Evolutionary conservation across 148 eudicot species (phyloP), one percentile per base, ranked within the genome.

Genomic region (Linanthus parryae): DNA sequence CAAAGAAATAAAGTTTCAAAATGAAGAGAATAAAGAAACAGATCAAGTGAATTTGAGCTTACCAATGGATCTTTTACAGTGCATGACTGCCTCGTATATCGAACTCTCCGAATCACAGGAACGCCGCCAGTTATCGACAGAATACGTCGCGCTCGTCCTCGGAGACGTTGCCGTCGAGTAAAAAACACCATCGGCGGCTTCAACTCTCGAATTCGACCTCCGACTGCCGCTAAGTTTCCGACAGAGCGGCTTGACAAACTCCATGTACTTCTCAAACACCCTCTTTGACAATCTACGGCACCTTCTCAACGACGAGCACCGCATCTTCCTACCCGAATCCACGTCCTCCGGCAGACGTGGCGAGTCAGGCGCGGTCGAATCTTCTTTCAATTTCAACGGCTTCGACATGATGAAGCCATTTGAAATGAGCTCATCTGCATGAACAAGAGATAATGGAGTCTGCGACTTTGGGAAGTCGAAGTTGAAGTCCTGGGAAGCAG

Each of bases 71-170:
- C 78, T 73, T 73, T 91, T 91, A 54, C 98, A 91, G 55, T 91
- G 95, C 38, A 86, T 94, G 59, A 91, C 95, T 2, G 98, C 98
- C 64, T 91, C 98, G 30, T 81, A 45, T 33, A 91, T 91, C 0
- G 95, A 91, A 69, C 84, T 71, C 62, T 91, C 98, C 0, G 85
- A 91, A 62, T 86, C 98, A 52, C 82, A 91, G 18, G 98, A 79
- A 29, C 67, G 69, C 22, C 91, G 66, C 77, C 79, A 66, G 52
- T 80, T 65, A 58, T 72, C 85, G 21, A 53, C 75, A 24, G 69
- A 70, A 17, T 77, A 78, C 44, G 78, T 72, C 10, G 62, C 68
- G 45, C 88, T 90, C 2, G 77, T 65, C 54, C 91, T 33, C 0
- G 92, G 86, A 44, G 86, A 76, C 26, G 70, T 66, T 42, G 65